Percentiles rank a stretch among this genome's conserved stretches.
These are phyloP conservation scores for Vitis hybrid DNA, from an alignment of 177 flowering plant species.

Conservation along the genomic window DNA sequence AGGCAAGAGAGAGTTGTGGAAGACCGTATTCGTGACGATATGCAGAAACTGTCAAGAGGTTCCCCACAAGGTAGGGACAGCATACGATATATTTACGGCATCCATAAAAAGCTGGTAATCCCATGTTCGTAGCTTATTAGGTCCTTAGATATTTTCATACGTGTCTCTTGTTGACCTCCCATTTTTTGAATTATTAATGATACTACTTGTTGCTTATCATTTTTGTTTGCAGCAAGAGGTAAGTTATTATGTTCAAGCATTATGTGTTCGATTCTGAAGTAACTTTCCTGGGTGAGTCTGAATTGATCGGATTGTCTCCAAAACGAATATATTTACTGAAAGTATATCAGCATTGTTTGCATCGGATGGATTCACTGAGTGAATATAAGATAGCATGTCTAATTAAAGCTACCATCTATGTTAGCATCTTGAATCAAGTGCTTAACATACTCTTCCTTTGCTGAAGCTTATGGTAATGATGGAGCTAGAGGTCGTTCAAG, in stretches of 20 bases:
- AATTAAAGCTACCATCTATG: conserved; percentile 52
- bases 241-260: conserved; percentile 76
- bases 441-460: conserved; percentile 84
- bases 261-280: conserved; percentile 70
- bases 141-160: neutral
- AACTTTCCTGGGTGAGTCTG: conserved; percentile 54
- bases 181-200: conserved; percentile 21
- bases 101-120: conserved; percentile 44
- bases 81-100: conserved; percentile 40
- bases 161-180: neutral
- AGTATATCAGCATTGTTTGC: conserved; percentile 45
- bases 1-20: conserved; percentile 68
- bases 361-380: conserved; percentile 53
- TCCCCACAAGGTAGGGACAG: conserved; percentile 94
- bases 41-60: conserved; percentile 61
- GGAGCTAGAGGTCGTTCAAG: conserved; percentile 76
- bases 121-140: conserved; percentile 30
- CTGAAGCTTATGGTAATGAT: conserved; percentile 91
- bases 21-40: conserved; percentile 71
- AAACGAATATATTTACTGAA: conserved; percentile 48
- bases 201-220: conserved; percentile 37
- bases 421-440: conserved; percentile 55
- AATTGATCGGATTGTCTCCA: conserved; percentile 50
- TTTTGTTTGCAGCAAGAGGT: conserved; percentile 92
- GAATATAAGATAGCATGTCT: conserved; percentile 49